Evolutionary conservation across 2,329 filamentous ascomycete species (phyloP).

Genomic region (Stachybotrys chlorohalonatus): DNA sequence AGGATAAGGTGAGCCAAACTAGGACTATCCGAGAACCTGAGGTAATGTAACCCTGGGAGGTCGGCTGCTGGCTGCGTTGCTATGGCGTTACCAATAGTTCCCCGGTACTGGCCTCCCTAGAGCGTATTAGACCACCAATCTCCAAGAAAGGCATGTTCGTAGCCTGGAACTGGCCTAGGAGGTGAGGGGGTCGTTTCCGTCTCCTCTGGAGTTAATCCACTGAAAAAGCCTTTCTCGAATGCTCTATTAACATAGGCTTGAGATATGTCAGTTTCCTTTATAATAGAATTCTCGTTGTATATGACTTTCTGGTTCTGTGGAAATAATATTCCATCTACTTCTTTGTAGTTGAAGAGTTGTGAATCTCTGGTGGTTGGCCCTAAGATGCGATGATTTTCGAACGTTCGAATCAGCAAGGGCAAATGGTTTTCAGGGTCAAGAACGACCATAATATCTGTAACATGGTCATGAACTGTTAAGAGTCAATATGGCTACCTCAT

Average conservation of each 20-base stretch:
- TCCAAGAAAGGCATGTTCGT: slow-evolving; percentile 4
- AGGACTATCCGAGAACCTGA: not conserved
- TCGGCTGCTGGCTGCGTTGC: not conserved
- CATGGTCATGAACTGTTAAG: not conserved
- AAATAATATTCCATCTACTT: slow-evolving; percentile 4
- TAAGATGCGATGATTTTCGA: slow-evolving; percentile 6
- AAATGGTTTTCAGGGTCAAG: slow-evolving; percentile 1
- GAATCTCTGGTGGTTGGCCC: slow-evolving; percentile 6
- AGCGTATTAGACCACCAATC: slow-evolving; percentile 5
- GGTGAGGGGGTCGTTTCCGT: not conserved
- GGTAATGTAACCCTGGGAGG: not conserved
- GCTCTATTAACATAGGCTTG: not conserved
- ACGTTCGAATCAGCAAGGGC: slow-evolving; percentile 4
- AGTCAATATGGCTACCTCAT: not conserved
- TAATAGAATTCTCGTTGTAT: slow-evolving; percentile 2
- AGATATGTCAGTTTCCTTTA: slow-evolving; percentile 2
- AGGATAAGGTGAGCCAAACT: slow-evolving; percentile 4
- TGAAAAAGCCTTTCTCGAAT: not conserved
- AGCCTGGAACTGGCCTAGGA: slow-evolving; percentile 1
- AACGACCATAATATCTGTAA: not conserved
- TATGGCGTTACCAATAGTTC: slow-evolving; percentile 1
- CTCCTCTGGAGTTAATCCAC: not conserved
- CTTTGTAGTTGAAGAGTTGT: slow-evolving; percentile 4
- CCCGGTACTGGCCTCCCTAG: slow-evolving; percentile 5
- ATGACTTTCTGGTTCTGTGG: slow-evolving; percentile 2